Percentiles rank a stretch among this genome's conserved stretches.
Conservation (phyloP, 2,329 filamentous ascomycete species). For the Emergomyces pasteurianus region DNA sequence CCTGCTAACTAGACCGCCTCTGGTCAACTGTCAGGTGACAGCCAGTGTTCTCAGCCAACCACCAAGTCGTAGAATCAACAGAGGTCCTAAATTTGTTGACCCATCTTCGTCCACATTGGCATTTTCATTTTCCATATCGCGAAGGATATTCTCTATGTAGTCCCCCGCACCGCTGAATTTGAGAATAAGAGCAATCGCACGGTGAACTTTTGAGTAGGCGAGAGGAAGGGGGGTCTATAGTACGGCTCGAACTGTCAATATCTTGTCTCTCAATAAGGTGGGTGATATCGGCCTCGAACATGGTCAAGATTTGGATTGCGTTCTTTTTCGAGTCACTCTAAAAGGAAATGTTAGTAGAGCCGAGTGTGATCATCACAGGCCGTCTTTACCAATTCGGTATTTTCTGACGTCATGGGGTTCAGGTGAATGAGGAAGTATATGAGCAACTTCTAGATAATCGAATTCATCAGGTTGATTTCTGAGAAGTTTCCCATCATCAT, state of each 20-base stretch:
- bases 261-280: conserved; percentile 27
- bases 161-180: conserved; percentile 22
- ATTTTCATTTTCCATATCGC: conserved; percentile 11
- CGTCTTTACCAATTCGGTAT: conserved; percentile 8
- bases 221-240: conserved; percentile 22
- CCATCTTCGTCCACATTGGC: conserved; percentile 1
- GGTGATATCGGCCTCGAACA: conserved; percentile 27
- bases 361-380: background rate
- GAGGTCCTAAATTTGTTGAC: conserved; percentile 5
- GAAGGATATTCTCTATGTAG: conserved; percentile 23
- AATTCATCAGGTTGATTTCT: conserved; percentile 1
- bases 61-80: background rate
- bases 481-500: conserved; percentile 9
- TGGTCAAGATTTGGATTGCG: conserved; percentile 27
- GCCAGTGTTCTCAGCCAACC: background rate
- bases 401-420: conserved; percentile 3
- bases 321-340: conserved; percentile 18
- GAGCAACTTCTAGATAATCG: conserved; percentile 11
- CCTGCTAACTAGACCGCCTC: background rate
- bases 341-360: background rate
- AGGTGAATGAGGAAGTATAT: conserved; percentile 13
- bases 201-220: conserved; percentile 24
- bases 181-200: conserved; percentile 24
- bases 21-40: background rate
- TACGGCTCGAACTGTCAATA: conserved; percentile 19